Conservation (phyloP, 305 asterid genomes). For the Solanum hybrid region DNA sequence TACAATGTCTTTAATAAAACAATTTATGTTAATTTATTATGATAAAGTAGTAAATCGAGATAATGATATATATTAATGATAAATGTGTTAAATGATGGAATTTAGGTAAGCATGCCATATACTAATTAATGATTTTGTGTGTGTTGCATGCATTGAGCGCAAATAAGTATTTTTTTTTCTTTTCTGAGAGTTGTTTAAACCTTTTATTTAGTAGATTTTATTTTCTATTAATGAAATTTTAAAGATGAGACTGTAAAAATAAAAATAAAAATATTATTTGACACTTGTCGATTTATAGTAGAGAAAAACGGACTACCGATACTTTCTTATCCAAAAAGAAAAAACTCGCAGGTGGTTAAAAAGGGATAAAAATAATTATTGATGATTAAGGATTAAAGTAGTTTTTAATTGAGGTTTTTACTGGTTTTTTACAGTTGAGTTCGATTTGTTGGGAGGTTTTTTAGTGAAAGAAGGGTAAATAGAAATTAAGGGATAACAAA, state of each 20-base stretch:
- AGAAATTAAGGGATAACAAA: background rate
- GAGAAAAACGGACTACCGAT: background rate
- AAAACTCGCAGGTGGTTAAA: background rate
- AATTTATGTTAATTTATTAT: background rate
- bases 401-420: background rate
- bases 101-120: background rate
- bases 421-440: conserved; percentile 2
- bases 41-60: background rate
- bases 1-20: background rate
- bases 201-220: background rate
- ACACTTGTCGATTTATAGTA: background rate
- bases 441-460: conserved; percentile 1
- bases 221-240: background rate
- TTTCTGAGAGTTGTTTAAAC: background rate
- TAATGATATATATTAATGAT: background rate
- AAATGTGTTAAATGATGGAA: background rate
- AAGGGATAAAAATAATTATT: background rate
- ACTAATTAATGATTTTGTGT: background rate
- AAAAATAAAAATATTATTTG: background rate
- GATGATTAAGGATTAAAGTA: background rate
- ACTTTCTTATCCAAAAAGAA: background rate
- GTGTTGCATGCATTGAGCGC: background rate
- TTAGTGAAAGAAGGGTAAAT: background rate
- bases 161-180: background rate
- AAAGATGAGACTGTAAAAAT: background rate